Evolutionary conservation across 768 basidiomycete species (phyloP).

Genomic region (Psilocybe sp.): DNA sequence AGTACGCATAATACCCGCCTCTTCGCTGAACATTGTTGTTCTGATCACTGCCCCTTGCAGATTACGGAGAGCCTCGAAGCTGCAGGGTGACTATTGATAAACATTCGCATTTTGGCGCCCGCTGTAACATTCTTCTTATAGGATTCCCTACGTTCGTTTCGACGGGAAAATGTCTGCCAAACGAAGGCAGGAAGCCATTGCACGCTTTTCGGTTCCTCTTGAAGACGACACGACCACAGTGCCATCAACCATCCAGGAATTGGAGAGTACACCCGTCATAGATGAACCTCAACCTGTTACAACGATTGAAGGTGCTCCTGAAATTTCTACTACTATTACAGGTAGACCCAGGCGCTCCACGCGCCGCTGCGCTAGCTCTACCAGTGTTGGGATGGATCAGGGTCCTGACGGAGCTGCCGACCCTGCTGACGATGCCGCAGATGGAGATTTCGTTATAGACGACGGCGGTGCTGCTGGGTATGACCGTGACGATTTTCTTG

Average conservation of each 20-base stretch:
- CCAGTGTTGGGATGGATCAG: too few species aligned
- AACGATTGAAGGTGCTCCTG: not conserved
- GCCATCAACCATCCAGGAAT: too few species aligned
- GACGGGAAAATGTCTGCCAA: conserved; percentile 86
- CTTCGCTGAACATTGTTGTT: not conserved
- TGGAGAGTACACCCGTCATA: too few species aligned
- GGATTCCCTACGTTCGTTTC: conserved; percentile 76
- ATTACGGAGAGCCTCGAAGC: conserved; percentile 68
- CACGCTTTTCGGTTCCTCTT: conserved; percentile 71
- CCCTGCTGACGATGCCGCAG: too few species aligned
- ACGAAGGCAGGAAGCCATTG: conserved; percentile 73
- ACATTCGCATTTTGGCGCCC: not conserved
- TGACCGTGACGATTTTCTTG: conserved; percentile 34
- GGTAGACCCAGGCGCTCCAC: conserved; percentile 3
- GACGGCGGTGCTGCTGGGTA: conserved; percentile 29
- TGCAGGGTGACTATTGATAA: conserved; percentile 44
- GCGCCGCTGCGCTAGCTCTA: not conserved
- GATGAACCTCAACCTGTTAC: too few species aligned
- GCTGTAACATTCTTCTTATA: conserved; percentile 22
- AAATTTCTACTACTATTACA: conserved; percentile 1
- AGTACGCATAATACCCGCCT: conserved; percentile 31
- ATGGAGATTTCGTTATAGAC: conserved; percentile 2
- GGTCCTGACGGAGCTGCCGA: too few species aligned
- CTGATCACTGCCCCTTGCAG: conserved; percentile 30
- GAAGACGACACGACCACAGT: conserved; percentile 19